Evolutionary conservation across 2,329 filamentous ascomycete species (phyloP).

Genomic region (Elsinoe ampelina): DNA sequence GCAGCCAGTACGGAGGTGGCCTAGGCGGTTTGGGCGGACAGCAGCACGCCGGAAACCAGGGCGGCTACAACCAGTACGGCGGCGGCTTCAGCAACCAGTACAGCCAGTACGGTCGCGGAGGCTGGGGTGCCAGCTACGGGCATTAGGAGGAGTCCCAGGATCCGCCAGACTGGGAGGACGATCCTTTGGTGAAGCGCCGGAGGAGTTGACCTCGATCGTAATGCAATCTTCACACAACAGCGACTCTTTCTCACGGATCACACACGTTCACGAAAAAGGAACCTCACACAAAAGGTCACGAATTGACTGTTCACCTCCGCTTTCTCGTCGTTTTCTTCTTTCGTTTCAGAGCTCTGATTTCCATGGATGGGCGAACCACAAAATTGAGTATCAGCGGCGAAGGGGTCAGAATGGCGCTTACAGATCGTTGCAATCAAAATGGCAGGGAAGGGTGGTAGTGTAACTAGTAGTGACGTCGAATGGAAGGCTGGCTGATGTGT

Average conservation of each 20-base stretch:
- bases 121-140: constrained; percentile 28
- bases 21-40: constrained; percentile 44
- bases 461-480: neutral
- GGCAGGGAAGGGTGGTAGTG: neutral
- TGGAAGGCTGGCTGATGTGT: neutral
- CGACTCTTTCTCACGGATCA: neutral
- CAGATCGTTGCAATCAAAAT: neutral
- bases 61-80: constrained; percentile 32
- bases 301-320: neutral
- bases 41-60: constrained; percentile 39
- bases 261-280: neutral
- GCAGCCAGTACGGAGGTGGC: constrained; percentile 40
- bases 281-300: neutral
- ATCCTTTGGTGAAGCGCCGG: neutral
- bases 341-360: neutral
- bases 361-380: neutral
- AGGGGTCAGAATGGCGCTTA: neutral
- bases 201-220: neutral
- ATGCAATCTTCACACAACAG: neutral
- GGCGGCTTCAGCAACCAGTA: constrained; percentile 27
- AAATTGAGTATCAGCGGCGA: constrained; percentile 3
- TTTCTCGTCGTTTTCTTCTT: constrained; percentile 3
- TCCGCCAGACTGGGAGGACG: neutral
- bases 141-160: constrained; percentile 17
- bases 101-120: constrained; percentile 22